Base-by-base conservation (phyloP, 2,329 filamentous ascomycete genomes). In the Pseudovirgaria hyperparasitica region DNA sequence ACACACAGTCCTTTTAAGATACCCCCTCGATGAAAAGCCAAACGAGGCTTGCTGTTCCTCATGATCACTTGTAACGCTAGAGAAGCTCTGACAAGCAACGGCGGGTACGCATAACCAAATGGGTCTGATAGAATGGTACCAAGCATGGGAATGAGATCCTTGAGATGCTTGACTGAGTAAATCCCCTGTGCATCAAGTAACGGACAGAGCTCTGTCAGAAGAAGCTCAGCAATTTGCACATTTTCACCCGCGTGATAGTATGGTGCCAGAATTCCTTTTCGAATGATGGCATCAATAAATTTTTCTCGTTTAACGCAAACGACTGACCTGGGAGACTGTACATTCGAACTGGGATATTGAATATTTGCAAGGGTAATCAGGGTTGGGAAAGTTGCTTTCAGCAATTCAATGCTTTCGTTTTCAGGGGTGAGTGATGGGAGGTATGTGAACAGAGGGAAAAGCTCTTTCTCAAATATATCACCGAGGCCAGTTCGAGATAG, bases 391-490 rank as follows among this genome's bases (percentile, higher is more conserved):
- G 78, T 72, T 5, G 65, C 61, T 5, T 51, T 44, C 1, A 93
- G 64, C 3, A 94, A 56, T 2, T 46, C 42, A 2, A 79, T 45
- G 4, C 80, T 80, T 30, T 90, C 79, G 0, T 63, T 47, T 42
- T 82, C 77, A 1, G 80, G 73, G 0, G 82, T 93, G 22, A 92
- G 58, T 9, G 66, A 72, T 1, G 87, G 86, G 5, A 93, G 63
- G 41, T 74, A 81, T 6, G 77, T 64, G n/a, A 93, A 65, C 19
- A 75, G 72, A 1, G 82, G 80, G 37, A 76, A 66, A 2, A 82
- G 54, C 3, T 75, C 69, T 12, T 82, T 69, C 41, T 76, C 67
- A 34, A 87, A 77, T 15, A 87, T 67, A 9, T 64, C 55, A 13
- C 65, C 67, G 6, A 87, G 67, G 1, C 80, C 79, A 0, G 73